Base-by-base conservation (phyloP, 2,329 filamentous ascomycete genomes). In the Sporothrix curviconia region DNA sequence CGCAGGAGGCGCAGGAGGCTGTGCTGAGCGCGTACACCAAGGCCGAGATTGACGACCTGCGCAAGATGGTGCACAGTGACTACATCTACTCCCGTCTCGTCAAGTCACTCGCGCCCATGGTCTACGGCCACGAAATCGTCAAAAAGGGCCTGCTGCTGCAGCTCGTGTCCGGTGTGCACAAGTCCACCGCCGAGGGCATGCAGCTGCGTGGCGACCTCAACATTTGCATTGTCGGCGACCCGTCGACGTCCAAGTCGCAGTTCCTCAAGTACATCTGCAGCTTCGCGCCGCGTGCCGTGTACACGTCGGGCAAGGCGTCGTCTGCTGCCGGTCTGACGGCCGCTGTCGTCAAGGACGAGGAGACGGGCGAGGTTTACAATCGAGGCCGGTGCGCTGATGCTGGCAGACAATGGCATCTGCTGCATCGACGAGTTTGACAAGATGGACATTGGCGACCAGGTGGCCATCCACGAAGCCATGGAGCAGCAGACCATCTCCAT, bases 151-250 rank as follows among this genome's bases (percentile, higher is more conserved):
- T 99, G 24, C 81, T 99, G 7, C 79, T 99, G 42, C 94, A 99
- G 71, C 79, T 99, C 47, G 90, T 99, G 82, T 90, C 91, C n/a
- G 94, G 94, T 76, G 90, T 99, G 2, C 85, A 85, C 73, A 99
- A 99, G 72, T 82, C 83, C 22, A 99, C 94, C 0, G 82, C 90
- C 0, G 94, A 99, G 73, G 92, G 90, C 61, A 96, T 99, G 90
- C 85, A 92, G 62, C 80, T 99, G 43, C 86, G 94, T 80, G 94
- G 94, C 61, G 94, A 99, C 71, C 96, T 99, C 76, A 99, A 99
- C 69, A 83, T 99, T 52, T 80, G 99, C 43, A 85, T 99, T 34
- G 99, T 94, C 67, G 94, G 94, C 78, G 94, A 99, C 67, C 94
- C 94, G 0, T 97, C 94, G 0, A 99, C 94, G 0, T 82, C 94